phyloP scores from a whole-genome alignment of 2,329 filamentous ascomycete species.

The Penicillium sumatraense region DNA sequence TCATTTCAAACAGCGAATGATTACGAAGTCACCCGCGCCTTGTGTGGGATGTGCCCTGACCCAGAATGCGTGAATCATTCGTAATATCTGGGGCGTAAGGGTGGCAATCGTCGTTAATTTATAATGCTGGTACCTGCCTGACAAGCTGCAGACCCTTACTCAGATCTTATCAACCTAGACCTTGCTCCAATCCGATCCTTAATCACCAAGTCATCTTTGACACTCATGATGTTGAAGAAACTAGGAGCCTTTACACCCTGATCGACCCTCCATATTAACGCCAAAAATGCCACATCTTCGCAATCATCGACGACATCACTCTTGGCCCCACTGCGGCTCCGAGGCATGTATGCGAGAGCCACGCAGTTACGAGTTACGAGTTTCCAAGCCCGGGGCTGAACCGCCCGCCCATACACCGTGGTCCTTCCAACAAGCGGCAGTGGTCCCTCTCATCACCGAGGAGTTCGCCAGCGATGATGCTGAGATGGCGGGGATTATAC shows the following conservation, averaged over 20 bases:
- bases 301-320: constrained; percentile 40
- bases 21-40: constrained; percentile 19
- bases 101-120: constrained; percentile 7
- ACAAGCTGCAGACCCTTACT: not conserved
- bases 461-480: constrained; percentile 34
- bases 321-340: constrained; percentile 42
- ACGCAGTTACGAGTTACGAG: constrained; percentile 24
- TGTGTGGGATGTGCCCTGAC: constrained; percentile 1
- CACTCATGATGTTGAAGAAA: constrained; percentile 8
- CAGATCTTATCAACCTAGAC: not conserved
- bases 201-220: not conserved
- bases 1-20: constrained; percentile 21
- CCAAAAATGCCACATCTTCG: constrained; percentile 30
- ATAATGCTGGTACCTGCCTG: constrained; percentile 17
- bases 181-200: not conserved
- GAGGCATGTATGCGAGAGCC: constrained; percentile 25
- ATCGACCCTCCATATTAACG: not conserved
- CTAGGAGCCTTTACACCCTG: not conserved
- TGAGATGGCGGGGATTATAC: constrained; percentile 39
- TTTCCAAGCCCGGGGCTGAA: constrained; percentile 11
- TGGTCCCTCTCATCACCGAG: constrained; percentile 20
- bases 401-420: constrained; percentile 16
- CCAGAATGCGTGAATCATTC: constrained; percentile 5
- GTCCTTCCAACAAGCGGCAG: constrained; percentile 13
- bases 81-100: not conserved